These are phyloP conservation scores for Flaveria bidentis DNA, from an alignment of 129 eudicot species.

Conservation along the genomic window DNA sequence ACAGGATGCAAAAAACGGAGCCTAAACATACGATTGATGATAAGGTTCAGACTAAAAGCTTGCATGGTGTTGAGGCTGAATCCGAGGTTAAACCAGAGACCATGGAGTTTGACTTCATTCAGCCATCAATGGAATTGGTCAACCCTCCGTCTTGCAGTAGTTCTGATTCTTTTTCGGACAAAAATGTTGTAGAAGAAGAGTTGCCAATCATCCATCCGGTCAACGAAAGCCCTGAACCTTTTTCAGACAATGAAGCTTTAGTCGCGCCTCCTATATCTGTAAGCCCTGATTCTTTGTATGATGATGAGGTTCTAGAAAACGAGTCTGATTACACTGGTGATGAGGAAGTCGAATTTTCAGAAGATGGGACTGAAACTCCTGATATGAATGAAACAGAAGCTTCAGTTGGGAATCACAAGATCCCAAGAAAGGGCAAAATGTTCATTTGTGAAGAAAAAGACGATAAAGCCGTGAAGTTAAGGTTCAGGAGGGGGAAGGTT, in stretches of 20 bases:
- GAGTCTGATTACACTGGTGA: slow-evolving; percentile 35
- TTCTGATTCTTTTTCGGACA: slow-evolving; percentile 17
- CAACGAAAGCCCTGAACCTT: slow-evolving; percentile 5
- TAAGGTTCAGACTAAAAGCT: slow-evolving; percentile 44
- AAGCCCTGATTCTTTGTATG: slow-evolving; percentile 35
- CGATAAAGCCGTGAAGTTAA: slow-evolving; percentile 40
- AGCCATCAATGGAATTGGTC: slow-evolving; percentile 11
- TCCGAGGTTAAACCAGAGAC: slow-evolving; percentile 24
- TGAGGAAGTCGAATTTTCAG: slow-evolving; percentile 26
- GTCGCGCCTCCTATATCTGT: slow-evolving; percentile 25
- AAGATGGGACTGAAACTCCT: slow-evolving; percentile 32
- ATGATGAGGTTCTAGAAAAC: slow-evolving; percentile 35
- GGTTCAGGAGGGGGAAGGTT: slow-evolving; percentile 71
- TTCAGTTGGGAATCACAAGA: slow-evolving; percentile 28
- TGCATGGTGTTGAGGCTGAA: slow-evolving; percentile 41
- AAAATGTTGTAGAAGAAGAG: slow-evolving; percentile 21
- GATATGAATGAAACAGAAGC: slow-evolving; percentile 22
- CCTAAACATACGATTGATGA: slow-evolving; percentile 27
- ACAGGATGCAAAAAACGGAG: slow-evolving; percentile 31
- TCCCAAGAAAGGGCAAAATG: slow-evolving; percentile 38
- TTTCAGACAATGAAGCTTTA: slow-evolving; percentile 16
- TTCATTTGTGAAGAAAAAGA: slow-evolving; percentile 42
- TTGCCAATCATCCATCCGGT: background rate
- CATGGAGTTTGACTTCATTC: slow-evolving; percentile 13
- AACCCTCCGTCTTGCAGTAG: slow-evolving; percentile 10